A percentile compares a stretch with the other conserved stretches of the same genome.
Conservation (phyloP, 306 rosid genomes). For the Medicago arabica region DNA sequence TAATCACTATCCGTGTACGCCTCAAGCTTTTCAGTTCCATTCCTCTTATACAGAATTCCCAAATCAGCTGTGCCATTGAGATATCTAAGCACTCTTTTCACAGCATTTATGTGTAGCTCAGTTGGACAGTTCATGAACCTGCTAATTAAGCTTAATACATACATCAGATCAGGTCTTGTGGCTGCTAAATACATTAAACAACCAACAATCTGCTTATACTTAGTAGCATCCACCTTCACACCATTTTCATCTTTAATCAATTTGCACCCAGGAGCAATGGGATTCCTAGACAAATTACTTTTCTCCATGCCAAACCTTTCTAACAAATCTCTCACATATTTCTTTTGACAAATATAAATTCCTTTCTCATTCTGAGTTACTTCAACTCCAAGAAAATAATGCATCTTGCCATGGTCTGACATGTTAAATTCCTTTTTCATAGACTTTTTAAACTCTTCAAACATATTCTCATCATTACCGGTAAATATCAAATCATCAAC, state of each 20-base stretch:
- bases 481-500: background rate
- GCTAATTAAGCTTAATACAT: too few species aligned
- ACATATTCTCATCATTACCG: conserved; percentile 1
- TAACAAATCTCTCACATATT: background rate
- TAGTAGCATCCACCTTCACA: too few species aligned
- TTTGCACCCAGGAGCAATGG: background rate
- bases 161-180: too few species aligned
- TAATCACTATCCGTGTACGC: background rate
- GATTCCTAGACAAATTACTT: background rate
- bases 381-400: background rate
- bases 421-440: background rate
- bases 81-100: background rate
- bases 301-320: background rate
- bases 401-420: background rate
- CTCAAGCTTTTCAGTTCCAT: background rate
- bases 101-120: background rate
- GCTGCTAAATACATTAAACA: too few species aligned
- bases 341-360: conserved; percentile 4
- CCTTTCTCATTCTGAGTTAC: background rate
- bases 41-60: background rate
- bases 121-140: background rate
- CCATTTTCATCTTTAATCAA: too few species aligned
- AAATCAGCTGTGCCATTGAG: background rate
- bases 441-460: background rate
- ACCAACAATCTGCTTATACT: too few species aligned